A percentile compares a stretch with the other conserved stretches of the same genome.
phyloP scores from a whole-genome alignment of 1,284 basidiomycete species.

The Chiua sp. region DNA sequence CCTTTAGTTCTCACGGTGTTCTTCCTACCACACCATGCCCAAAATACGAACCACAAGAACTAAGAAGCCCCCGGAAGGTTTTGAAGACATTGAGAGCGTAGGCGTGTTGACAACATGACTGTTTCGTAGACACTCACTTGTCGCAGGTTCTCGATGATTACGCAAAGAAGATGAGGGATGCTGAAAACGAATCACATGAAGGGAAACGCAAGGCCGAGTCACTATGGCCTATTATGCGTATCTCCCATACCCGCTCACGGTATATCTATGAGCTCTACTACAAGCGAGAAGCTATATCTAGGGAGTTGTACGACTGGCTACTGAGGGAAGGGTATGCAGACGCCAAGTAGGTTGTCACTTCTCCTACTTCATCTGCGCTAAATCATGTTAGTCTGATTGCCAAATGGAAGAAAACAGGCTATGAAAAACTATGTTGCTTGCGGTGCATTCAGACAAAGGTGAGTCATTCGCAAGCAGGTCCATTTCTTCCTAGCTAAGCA shows the following conservation, averaged over 20 bases:
- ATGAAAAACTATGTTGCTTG: slow-evolving; percentile 98
- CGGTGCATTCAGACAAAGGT: slow-evolving; percentile 96
- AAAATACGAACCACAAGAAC: slow-evolving; percentile 95
- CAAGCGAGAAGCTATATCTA: slow-evolving; percentile 95
- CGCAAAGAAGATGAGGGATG: slow-evolving; percentile 96
- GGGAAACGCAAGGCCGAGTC: slow-evolving; percentile 97
- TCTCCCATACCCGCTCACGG: slow-evolving; percentile 92
- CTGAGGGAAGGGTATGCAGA: slow-evolving; percentile 98
- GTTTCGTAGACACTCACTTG: slow-evolving; percentile 9
- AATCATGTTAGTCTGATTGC: slow-evolving; percentile 80
- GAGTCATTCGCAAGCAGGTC: slow-evolving; percentile 31
- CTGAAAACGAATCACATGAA: slow-evolving; percentile 97
- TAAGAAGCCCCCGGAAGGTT: slow-evolving; percentile 96
- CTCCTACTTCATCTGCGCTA: slow-evolving; percentile 11
- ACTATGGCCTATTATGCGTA: slow-evolving; percentile 99
- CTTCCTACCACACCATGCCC: slow-evolving; percentile 71
- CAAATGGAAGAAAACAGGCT: slow-evolving; percentile 99
- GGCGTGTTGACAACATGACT: slow-evolving; percentile 26
- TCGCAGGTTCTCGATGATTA: slow-evolving; percentile 90
- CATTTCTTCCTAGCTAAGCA: slow-evolving; percentile 18
- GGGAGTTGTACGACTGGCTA: slow-evolving; percentile 97
- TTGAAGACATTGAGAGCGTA: slow-evolving; percentile 91
- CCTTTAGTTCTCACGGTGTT: slow-evolving; percentile 27
- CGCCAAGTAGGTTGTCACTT: slow-evolving; percentile 78
- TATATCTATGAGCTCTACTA: slow-evolving; percentile 99